Conservation (phyloP, 345 rosid species). For the Syzygium jambos region DNA sequence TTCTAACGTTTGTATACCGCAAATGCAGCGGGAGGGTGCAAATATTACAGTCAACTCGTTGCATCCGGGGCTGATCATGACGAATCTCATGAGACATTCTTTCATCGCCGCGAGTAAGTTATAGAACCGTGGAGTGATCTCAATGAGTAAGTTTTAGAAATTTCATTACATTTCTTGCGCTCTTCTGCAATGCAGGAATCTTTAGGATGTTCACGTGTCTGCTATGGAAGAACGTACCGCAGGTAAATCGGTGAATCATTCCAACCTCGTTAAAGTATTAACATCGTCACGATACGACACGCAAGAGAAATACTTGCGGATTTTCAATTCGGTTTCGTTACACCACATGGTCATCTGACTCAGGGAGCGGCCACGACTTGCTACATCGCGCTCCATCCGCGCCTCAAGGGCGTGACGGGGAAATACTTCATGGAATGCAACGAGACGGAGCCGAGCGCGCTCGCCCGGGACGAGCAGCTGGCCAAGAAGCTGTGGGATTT, state of each 20-base stretch:
- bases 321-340: background rate
- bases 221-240: constrained; percentile 84
- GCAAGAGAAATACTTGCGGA: background rate
- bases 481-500: constrained; percentile 71
- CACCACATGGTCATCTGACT: no score
- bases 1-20: background rate
- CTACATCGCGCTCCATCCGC: constrained; percentile 74
- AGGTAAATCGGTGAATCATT: constrained; percentile 27
- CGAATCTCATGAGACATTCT: constrained; percentile 66
- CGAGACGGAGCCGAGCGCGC: constrained; percentile 42
- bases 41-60: constrained; percentile 81
- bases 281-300: background rate
- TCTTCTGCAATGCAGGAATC: constrained; percentile 28
- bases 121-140: background rate
- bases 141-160: constrained; percentile 34
- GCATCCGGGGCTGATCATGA: constrained; percentile 93
- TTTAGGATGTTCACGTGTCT: constrained; percentile 46
- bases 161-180: background rate
- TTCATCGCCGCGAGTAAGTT: constrained; percentile 57
- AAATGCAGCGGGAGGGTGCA: constrained; percentile 57
- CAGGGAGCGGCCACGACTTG: constrained; percentile 98
- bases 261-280: background rate
- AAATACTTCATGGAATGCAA: constrained; percentile 82
- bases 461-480: constrained; percentile 46
- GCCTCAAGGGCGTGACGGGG: constrained; percentile 52